These are phyloP conservation scores for Gynochthodes officinalis DNA, from an alignment of 257 asterid genomes.

Conservation along the genomic window DNA sequence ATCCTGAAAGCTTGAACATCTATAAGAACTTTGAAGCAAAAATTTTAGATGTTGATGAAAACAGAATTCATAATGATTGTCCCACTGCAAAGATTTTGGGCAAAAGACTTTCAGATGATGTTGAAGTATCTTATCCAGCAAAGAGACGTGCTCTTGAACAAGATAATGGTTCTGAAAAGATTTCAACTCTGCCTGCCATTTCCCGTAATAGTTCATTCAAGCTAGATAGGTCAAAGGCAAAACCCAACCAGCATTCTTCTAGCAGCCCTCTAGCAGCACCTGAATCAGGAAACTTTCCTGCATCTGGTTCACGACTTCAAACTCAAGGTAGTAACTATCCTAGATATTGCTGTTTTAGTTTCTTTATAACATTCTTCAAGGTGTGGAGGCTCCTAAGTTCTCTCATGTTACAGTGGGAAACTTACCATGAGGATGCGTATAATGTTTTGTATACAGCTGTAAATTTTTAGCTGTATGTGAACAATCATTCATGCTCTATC, in stretches of 20 bases:
- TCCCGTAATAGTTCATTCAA: constrained; percentile 60
- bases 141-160: constrained; percentile 62
- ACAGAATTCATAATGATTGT: constrained; percentile 9
- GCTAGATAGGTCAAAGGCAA: constrained; percentile 54
- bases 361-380: constrained; percentile 11
- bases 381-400: constrained; percentile 6
- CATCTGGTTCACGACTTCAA: constrained; percentile 42
- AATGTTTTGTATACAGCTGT: not conserved
- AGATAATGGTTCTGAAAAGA: constrained; percentile 45
- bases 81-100: constrained; percentile 31
- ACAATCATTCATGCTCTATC: not conserved
- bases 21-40: constrained; percentile 31
- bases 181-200: constrained; percentile 35
- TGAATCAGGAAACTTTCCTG: constrained; percentile 41
- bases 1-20: constrained; percentile 34
- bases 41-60: constrained; percentile 26
- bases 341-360: constrained; percentile 11
- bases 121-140: constrained; percentile 60
- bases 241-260: constrained; percentile 39
- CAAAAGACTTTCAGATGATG: constrained; percentile 66
- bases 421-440: not conserved
- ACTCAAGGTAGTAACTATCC: constrained; percentile 46
- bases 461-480: not conserved
- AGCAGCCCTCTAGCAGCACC: constrained; percentile 30
- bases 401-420: not conserved